phyloP scores from a whole-genome alignment of 148 eudicot genomes.

The Heliamphora exappendiculata region DNA sequence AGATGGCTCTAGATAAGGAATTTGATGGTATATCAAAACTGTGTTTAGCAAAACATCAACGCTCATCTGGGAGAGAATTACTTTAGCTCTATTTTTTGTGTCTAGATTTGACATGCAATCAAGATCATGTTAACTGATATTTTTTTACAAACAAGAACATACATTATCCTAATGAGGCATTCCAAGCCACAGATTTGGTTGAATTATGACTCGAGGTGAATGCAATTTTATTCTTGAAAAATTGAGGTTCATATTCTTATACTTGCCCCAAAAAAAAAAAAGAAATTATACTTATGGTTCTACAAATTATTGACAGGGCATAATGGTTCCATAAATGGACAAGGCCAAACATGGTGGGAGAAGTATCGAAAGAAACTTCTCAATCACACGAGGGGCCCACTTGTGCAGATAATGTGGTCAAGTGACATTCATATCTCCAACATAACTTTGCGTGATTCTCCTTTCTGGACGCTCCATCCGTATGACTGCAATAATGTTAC shows the following conservation, averaged over 20 bases:
- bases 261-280: not conserved
- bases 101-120: not conserved
- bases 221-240: not conserved
- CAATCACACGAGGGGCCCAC: conserved; percentile 93
- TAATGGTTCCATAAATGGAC: conserved; percentile 94
- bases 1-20: not conserved
- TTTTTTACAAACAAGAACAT: not conserved
- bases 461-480: conserved; percentile 98
- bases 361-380: conserved; percentile 66
- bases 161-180: not conserved
- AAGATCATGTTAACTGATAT: not conserved
- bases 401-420: conserved; percentile 95
- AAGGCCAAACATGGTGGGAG: conserved; percentile 93
- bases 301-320: conserved; percentile 49
- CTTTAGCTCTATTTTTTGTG: not conserved
- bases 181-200: not conserved
- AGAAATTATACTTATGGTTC: not conserved
- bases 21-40: not conserved
- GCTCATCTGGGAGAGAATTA: not conserved
- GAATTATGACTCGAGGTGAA: not conserved
- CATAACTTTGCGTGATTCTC: conserved; percentile 82
- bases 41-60: not conserved
- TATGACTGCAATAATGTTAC: conserved; percentile 92
- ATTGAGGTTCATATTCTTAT: not conserved
- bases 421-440: conserved; percentile 67